Evolutionary conservation across 192 early-diverging fungal species (phyloP), one percentile per base, ranked within the genome.

Genomic region (Paraglomus brasilianum): DNA sequence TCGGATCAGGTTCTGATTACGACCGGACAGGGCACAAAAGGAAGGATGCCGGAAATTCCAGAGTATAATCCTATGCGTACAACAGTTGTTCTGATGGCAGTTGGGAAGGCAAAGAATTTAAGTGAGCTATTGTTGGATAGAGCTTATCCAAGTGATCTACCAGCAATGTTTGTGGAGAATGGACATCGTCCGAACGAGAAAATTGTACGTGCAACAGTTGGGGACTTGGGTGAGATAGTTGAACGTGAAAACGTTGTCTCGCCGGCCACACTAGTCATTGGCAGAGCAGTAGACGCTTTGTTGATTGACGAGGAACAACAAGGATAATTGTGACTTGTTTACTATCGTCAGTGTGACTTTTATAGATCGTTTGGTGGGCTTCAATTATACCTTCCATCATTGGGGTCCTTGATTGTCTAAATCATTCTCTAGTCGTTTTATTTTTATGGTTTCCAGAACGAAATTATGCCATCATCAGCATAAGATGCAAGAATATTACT

Each of bases 1-100:
- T 88, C 94, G 2, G 92, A 94, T 66, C 90, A 93, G 71, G 83
- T 97, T 8, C 77, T 95, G 19, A 88, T 97, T 15, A 80, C 91
- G 21, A 89, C 92, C 5, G 93, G 92, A 17, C 83, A 91, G 15
- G 89, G 90, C 46, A 79, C 84, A 8, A 87, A 93, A 57, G 92
- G 92, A n/a, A 78, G 83, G 13, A 80, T 92, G 63, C 92, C 95
- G 13, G 72, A 85, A 43, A 75, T 95, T 8, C 93, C 95, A 0
- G 55, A 52, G 5, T 93, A 85, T 69, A 52, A 84, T 45, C 73
- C 66, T 15, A 89, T 83, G 51, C 86, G 89, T 30, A 95, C 94
- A 2, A 81, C 89, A 0, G 91, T 96, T 1, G 77, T 94, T 14
- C 76, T 97, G 49, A 97, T 95, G 94, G 85, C 89, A 0, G 87